These are phyloP conservation scores for Pythium phragmiticola DNA, from an alignment of 352 stramenopile genomes.

Conservation along the genomic window DNA sequence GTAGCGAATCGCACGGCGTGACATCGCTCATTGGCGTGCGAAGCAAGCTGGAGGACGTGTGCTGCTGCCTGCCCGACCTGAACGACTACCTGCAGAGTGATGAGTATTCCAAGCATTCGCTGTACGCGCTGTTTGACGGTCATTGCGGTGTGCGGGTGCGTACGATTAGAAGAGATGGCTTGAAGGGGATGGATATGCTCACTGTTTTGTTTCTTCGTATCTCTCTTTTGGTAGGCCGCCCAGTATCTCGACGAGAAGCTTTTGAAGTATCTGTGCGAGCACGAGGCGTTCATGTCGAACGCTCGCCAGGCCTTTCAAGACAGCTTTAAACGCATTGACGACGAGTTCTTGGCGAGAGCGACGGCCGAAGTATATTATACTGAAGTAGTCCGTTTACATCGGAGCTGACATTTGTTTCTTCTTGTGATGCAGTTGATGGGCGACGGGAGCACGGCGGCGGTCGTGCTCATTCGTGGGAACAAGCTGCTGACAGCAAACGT, in stretches of 20 bases:
- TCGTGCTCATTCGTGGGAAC: constrained; percentile 83
- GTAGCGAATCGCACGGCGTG: constrained; percentile 68
- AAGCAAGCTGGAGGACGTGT: constrained; percentile 79
- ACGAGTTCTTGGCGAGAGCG: constrained; percentile 70
- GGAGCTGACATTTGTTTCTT: not conserved
- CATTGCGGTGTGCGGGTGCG: constrained; percentile 72
- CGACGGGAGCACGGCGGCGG: constrained; percentile 73
- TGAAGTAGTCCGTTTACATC: not conserved
- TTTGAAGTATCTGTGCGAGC: constrained; percentile 62
- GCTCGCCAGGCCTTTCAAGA: constrained; percentile 66
- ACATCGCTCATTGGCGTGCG: constrained; percentile 81
- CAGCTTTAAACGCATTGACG: constrained; percentile 73
- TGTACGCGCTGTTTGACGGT: constrained; percentile 86
- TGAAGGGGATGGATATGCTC: not conserved
- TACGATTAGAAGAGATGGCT: no score
- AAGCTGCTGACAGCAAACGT: constrained; percentile 84
- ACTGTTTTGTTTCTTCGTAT: not conserved
- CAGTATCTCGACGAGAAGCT: constrained; percentile 75
- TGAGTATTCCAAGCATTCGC: constrained; percentile 53
- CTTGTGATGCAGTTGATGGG: constrained; percentile 39
- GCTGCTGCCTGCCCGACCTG: constrained; percentile 75
- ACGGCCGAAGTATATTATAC: constrained; percentile 43
- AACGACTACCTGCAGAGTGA: constrained; percentile 45
- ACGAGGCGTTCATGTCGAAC: constrained; percentile 65
- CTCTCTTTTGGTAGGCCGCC: constrained; percentile 43